Evolutionary conservation across 139 green algal species (phyloP), one percentile per base, ranked within the genome.

Genomic region (Haematococcus lacustris): DNA sequence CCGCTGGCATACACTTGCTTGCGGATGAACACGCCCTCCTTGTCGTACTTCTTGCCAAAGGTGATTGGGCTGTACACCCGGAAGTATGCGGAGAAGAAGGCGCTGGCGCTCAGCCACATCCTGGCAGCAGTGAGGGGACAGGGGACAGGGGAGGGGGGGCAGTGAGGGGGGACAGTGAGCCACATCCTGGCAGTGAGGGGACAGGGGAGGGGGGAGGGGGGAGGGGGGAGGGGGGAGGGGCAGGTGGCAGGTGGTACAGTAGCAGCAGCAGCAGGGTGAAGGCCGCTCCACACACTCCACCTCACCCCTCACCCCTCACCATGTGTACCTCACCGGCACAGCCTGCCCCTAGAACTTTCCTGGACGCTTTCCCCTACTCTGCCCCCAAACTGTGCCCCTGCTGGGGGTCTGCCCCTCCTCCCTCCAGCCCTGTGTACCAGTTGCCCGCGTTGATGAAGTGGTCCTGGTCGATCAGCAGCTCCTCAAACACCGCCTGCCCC

Each of bases 11-110:
- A 57, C 47, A 93, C 73, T 73, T 83, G 97, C 73, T 90, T 82
- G 43, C 89, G 81, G 61, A 98, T 87, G 83, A 90, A 97, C 26
- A 88, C 79, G 30, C 93, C 78, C 25, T 92, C 76, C 9, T 83
- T 82, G 81, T 98, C 94, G 78, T 97, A 97, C 83, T 98, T 97
- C 76, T 95, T 91, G 30, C 84, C 85, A 60, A 83, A 83, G 23
- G 9, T 51, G 38, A 83, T 38, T 7, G 91, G 92, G 6, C 70
- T 84, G 76, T 83, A 83, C 68, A 79, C 76, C 2, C 40, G 43
- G 39, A 81, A 85, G 71, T 81, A 85, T 40, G 76, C 91, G 38
- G 77, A 83, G 86, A 98, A 98, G 80, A 98, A 98, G 35, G 90
- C 83, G 9, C 64, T 86, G 38, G 86, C 86, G 26, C 72, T 88